phyloP scores from a whole-genome alignment of 805 yeast genomes.

The Millerago galiae region DNA sequence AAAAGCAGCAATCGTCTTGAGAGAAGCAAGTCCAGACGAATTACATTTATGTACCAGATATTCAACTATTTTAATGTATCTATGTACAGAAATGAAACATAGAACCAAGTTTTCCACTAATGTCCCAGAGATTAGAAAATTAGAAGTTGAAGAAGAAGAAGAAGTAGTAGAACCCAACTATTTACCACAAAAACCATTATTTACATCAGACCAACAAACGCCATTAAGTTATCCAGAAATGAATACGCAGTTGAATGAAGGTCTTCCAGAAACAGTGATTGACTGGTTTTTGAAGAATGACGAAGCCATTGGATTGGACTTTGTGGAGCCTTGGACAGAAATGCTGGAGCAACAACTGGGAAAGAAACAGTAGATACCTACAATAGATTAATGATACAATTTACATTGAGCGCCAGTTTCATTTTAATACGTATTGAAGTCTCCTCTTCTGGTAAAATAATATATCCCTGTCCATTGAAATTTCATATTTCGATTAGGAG shows the following conservation, averaged over 20 bases:
- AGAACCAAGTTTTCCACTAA: constrained; percentile 27
- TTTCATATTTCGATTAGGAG: no score
- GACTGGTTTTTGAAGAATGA: constrained; percentile 45
- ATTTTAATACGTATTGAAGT: no score
- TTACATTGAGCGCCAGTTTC: no score
- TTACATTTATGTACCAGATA: constrained; percentile 77
- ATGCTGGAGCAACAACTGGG: constrained; percentile 61
- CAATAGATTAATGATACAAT: no score
- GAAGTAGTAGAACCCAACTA: constrained; percentile 1
- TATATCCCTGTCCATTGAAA: no score
- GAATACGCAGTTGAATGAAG: not conserved
- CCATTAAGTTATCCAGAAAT: not conserved
- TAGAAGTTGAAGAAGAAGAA: constrained; percentile 16
- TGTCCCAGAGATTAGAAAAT: constrained; percentile 22
- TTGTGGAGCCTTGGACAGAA: constrained; percentile 75
- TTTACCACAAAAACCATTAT: constrained; percentile 6
- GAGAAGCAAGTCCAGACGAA: constrained; percentile 87
- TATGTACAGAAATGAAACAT: constrained; percentile 68
- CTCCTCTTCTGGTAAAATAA: no score
- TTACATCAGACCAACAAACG: not conserved
- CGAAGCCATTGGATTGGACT: constrained; percentile 47
- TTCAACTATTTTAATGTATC: constrained; percentile 66
- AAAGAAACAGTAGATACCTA: constrained; percentile 12
- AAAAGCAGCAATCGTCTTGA: constrained; percentile 61
- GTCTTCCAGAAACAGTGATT: constrained; percentile 31